These are phyloP conservation scores for Micromonas commoda DNA, from an alignment of 139 green algal genomes.

Conservation along the genomic window DNA sequence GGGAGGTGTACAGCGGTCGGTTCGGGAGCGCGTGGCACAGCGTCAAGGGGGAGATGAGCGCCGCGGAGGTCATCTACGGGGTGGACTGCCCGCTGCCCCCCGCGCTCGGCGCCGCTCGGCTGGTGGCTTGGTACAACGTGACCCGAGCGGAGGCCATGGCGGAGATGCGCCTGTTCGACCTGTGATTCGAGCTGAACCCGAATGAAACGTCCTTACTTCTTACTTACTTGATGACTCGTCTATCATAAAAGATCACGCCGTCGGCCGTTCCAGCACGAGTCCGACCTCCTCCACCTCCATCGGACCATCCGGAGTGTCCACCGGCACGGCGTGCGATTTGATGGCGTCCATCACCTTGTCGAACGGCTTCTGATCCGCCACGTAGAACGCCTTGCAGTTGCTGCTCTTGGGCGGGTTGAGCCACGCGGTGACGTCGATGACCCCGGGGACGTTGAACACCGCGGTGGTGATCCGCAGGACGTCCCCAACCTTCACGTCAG, in stretches of 20 bases:
- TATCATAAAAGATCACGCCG: background rate
- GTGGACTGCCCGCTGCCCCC: slow-evolving; percentile 17
- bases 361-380: background rate
- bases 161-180: slow-evolving; percentile 14
- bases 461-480: slow-evolving; percentile 10
- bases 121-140: slow-evolving; percentile 22
- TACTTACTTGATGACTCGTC: too few relatives aligned
- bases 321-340: background rate
- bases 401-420: slow-evolving; percentile 12
- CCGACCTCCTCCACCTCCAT: background rate
- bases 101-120: background rate
- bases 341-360: slow-evolving; percentile 18
- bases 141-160: slow-evolving; percentile 9
- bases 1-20: background rate
- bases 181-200: slow-evolving; percentile 1
- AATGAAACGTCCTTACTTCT: too few relatives aligned
- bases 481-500: slow-evolving; percentile 5
- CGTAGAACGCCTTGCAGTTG: slow-evolving; percentile 8
- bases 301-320: background rate
- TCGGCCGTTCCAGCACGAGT: background rate
- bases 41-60: background rate
- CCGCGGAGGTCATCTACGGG: slow-evolving; percentile 13
- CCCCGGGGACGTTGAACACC: slow-evolving; percentile 7
- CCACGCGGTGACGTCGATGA: slow-evolving; percentile 21
- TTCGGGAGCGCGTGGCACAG: background rate